These are phyloP conservation scores for Globisporangium camurandrum DNA, from an alignment of 352 stramenopile species.

Conservation along the genomic window DNA sequence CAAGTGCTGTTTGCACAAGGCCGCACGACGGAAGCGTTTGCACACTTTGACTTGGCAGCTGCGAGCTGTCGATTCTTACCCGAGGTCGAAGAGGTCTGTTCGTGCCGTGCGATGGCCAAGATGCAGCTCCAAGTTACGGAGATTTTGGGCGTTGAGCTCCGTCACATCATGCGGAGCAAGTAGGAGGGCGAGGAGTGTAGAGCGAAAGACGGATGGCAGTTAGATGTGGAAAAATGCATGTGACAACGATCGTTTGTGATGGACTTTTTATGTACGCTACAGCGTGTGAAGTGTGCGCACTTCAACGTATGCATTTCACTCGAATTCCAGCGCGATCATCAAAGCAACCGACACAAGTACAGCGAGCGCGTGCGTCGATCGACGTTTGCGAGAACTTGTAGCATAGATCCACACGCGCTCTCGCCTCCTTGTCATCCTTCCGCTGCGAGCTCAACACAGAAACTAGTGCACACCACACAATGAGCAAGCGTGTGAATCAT, in stretches of 20 bases:
- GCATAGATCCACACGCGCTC: too few species aligned
- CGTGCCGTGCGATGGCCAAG: slow-evolving; percentile 67
- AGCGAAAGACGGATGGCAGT: neutral
- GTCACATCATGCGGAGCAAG: slow-evolving; percentile 81
- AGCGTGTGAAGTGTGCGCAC: neutral
- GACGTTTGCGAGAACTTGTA: too few species aligned
- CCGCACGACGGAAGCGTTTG: slow-evolving; percentile 55
- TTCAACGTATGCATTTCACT: neutral
- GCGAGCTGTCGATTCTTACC: slow-evolving; percentile 76
- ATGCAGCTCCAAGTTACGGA: slow-evolving; percentile 83
- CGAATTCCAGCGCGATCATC: slow-evolving; percentile 15
- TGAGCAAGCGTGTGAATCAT: slow-evolving; percentile 28
- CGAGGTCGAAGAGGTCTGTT: slow-evolving; percentile 76
- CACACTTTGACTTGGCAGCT: slow-evolving; percentile 64
- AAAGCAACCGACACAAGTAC: neutral
- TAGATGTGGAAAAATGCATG: neutral
- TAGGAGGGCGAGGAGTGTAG: slow-evolving; percentile 12
- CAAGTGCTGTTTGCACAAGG: slow-evolving; percentile 83
- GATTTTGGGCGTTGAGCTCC: slow-evolving; percentile 78
- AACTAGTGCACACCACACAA: too few species aligned
- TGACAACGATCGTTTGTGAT: neutral
- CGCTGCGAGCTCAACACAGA: too few species aligned
- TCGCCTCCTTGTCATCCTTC: too few species aligned
- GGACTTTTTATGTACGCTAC: slow-evolving; percentile 1
- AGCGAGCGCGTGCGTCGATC: too few species aligned